phyloP scores from a whole-genome alignment of 1,284 basidiomycete species.

The Peniophora sp. region DNA sequence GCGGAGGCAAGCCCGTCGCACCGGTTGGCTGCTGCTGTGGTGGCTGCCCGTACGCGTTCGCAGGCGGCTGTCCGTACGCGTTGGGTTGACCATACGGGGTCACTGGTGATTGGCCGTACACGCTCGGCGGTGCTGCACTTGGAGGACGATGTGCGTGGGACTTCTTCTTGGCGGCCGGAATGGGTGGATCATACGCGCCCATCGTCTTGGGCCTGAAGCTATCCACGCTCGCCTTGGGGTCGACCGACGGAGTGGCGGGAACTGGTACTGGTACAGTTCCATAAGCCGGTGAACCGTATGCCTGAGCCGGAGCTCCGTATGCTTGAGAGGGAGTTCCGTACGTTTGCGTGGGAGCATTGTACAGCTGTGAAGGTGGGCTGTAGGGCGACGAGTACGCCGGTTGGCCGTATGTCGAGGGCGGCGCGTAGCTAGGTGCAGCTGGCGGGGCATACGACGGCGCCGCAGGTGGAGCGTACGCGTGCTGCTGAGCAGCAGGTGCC shows the following conservation, averaged over 20 bases:
- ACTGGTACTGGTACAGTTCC: not conserved
- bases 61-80: conserved; percentile 14
- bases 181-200: conserved; percentile 77
- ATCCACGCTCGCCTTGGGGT: conserved; percentile 24
- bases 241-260: conserved; percentile 27
- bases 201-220: conserved; percentile 51
- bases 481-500: not conserved
- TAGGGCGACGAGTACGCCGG: not conserved
- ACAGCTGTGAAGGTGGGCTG: not conserved
- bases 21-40: not conserved
- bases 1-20: not conserved
- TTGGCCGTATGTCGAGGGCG: not conserved
- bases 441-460: not conserved
- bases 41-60: conserved; percentile 17
- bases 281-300: not conserved
- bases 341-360: conserved; percentile 6
- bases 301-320: not conserved
- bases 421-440: not conserved
- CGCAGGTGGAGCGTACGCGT: not conserved
- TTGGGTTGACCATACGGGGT: conserved; percentile 10
- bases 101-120: conserved; percentile 6
- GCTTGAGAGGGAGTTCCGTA: not conserved
- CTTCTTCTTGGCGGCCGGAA: conserved; percentile 41
- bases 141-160: conserved; percentile 20
- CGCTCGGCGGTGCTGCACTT: conserved; percentile 18